Conservation (phyloP, 2,329 filamentous ascomycete species). For the Cytospora leucostoma region DNA sequence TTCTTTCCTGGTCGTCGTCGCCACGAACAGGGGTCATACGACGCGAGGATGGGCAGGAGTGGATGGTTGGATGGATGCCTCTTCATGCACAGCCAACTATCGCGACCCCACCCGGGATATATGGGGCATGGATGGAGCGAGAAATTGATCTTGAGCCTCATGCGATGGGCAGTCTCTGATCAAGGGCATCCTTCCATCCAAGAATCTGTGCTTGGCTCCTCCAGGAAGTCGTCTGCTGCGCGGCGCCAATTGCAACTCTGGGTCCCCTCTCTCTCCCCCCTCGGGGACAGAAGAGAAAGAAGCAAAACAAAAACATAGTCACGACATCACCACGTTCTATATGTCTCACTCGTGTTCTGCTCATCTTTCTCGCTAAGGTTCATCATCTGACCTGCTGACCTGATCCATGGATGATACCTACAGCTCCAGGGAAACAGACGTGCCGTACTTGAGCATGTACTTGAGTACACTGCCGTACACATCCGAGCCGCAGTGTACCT, state of each 20-base stretch:
- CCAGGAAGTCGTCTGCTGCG: neutral
- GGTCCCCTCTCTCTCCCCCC: too few relatives aligned
- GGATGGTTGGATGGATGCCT: neutral
- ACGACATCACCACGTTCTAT: neutral
- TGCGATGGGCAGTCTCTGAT: neutral
- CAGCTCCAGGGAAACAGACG: too few relatives aligned
- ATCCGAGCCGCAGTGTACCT: too few relatives aligned
- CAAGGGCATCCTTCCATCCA: neutral
- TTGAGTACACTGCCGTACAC: too few relatives aligned
- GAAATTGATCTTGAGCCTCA: conserved; percentile 23
- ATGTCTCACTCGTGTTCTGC: neutral
- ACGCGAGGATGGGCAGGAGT: conserved; percentile 3
- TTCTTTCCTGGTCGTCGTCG: neutral
- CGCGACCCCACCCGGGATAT: conserved; percentile 14
- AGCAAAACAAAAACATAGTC: neutral
- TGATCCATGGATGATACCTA: too few relatives aligned
- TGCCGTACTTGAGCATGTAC: too few relatives aligned
- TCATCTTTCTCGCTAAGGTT: neutral
- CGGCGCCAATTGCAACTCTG: too few relatives aligned
- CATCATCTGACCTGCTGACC: neutral
- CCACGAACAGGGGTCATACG: conserved; percentile 14
- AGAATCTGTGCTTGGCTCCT: neutral
- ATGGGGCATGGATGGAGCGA: conserved; percentile 12
- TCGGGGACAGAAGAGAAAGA: neutral
- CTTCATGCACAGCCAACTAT: conserved; percentile 25